Base-by-base conservation (phyloP, 1,139 yeast genomes). In the Sugiyamaella grinbergsii region DNA sequence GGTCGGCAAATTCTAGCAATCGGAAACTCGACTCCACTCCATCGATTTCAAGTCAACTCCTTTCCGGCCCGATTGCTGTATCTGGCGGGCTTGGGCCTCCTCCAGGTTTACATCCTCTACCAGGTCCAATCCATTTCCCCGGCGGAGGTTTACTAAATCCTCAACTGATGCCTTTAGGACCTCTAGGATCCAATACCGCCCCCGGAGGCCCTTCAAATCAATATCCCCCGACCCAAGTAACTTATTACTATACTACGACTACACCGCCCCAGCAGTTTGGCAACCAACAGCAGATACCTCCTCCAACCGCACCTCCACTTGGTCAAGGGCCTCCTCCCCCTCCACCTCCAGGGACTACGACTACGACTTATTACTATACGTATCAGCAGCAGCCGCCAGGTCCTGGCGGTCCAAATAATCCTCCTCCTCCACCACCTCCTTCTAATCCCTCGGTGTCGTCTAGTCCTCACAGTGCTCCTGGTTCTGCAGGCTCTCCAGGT, bases 181-280 rank as follows among this genome's bases (percentile, higher is more conserved):
- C 22, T 41, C 7, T n/a, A 13, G 45, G 13, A 8, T 7, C 28
- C 13, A 15, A 15, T 38, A 28, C n/a, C n/a, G n/a, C n/a, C n/a
- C n/a, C n/a, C n/a, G n/a, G n/a, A n/a, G n/a, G 29, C 7, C 44
- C 44, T 26, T 36, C 44, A 28, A 15, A 10, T 19, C 45, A 41
- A 19, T 41, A 13, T 31, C 37, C 45, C 4, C 46, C 46, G 20
- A 19, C 24, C 15, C 42, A 42, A 20, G 34, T 40, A 7, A 40
- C 43, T 26, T 40, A 40, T 28, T 40, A 16, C 26, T 40, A 40
- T 22, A 40, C 43, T 5, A 7, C 34, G 4, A n/a, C 43, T 18
- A 19, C 28, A 2, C 46, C 41, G 4, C 40, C 37, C 6, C 46
- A 32, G n/a, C 46, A 42, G 22, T n/a, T 32, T n/a, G 33, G 23